phyloP scores from a whole-genome alignment of 352 stramenopile species.

The Pythium rhizo-oryzae region DNA sequence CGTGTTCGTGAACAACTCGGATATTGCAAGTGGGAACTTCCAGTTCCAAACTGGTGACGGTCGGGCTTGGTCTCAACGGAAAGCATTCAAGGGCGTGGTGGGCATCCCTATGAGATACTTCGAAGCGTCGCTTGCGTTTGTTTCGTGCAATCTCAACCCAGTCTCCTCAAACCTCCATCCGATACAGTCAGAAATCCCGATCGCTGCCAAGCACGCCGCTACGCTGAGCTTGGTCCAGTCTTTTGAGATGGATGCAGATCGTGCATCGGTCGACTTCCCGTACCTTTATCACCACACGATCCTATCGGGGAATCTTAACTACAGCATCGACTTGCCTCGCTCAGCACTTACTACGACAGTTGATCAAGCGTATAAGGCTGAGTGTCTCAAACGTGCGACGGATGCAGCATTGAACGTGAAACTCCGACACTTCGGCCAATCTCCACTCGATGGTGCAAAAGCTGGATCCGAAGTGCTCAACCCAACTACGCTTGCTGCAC shows the following conservation, averaged over 20 bases:
- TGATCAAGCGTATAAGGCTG: slow-evolving; percentile 78
- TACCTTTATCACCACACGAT: slow-evolving; percentile 88
- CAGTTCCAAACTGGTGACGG: slow-evolving; percentile 68
- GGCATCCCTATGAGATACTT: slow-evolving; percentile 85
- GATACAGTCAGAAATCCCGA: slow-evolving; percentile 31
- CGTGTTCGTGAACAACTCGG: slow-evolving; percentile 85
- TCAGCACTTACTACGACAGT: slow-evolving; percentile 42
- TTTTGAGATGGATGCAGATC: slow-evolving; percentile 81
- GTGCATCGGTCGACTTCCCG: slow-evolving; percentile 75
- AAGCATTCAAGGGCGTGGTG: slow-evolving; percentile 78
- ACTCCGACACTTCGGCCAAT: slow-evolving; percentile 42
- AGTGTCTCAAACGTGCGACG: slow-evolving; percentile 58
- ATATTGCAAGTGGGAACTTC: slow-evolving; percentile 82
- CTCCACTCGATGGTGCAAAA: not conserved
- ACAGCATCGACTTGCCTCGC: slow-evolving; percentile 60
- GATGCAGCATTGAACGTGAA: slow-evolving; percentile 65
- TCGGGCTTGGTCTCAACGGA: slow-evolving; percentile 73
- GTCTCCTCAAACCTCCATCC: slow-evolving; percentile 28
- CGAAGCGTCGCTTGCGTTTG: slow-evolving; percentile 83
- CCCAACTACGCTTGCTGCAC: not conserved
- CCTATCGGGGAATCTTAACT: slow-evolving; percentile 81
- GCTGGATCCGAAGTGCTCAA: not conserved
- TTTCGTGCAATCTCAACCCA: slow-evolving; percentile 72
- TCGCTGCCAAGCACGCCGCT: slow-evolving; percentile 56
- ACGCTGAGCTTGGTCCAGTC: slow-evolving; percentile 74